Evolutionary conservation across 148 eudicot genomes (phyloP), one percentile per base, ranked within the genome.

Genomic region (Bassia scoparia): DNA sequence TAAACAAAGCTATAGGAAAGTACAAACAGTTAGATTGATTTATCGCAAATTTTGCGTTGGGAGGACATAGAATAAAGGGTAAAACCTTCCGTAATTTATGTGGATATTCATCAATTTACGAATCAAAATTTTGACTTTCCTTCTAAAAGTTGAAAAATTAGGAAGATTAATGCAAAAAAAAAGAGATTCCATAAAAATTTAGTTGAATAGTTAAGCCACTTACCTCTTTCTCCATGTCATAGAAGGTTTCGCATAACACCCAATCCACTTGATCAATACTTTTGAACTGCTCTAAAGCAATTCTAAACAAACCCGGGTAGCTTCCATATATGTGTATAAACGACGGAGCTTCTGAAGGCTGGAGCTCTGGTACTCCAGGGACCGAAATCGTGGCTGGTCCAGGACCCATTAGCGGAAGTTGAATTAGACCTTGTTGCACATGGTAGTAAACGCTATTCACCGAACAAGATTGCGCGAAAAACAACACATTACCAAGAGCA

Each of bases 381-480:
- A 88, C 52, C 20, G 72, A 71, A n/a, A 88, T 67, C 3, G 69
- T 73, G 12, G 12, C 16, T 9, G 71, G 37, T 2, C 66, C 70
- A 5, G 77, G 18, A 0, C 72, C 80, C 20, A 75, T 74, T 27
- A 79, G 76, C 1, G 78, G 80, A 0, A 86, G 38, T 68, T 75
- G 56, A 53, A 83, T 76, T 61, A 80, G 71, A 59, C 92, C 92
- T 34, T 77, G 50, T 20, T 88, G 71, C 1, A 81, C 86, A 69
- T 80, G 83, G 38, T 88, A 88, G 72, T 86, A 88, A 30, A 88
- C 69, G 54, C 70, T 71, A 34, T 85, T 84, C 5, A 88, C 86
- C 0, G 79, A 79, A 75, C 92, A 86, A 23, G 88, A 35, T 55
- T 88, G 92, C 6, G 92, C 84, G 63, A 88, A 86, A 43, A 86